Evolutionary conservation across 352 stramenopile species (phyloP), one percentile per base, ranked within the genome.

Genomic region (Phytophthora cactorum): DNA sequence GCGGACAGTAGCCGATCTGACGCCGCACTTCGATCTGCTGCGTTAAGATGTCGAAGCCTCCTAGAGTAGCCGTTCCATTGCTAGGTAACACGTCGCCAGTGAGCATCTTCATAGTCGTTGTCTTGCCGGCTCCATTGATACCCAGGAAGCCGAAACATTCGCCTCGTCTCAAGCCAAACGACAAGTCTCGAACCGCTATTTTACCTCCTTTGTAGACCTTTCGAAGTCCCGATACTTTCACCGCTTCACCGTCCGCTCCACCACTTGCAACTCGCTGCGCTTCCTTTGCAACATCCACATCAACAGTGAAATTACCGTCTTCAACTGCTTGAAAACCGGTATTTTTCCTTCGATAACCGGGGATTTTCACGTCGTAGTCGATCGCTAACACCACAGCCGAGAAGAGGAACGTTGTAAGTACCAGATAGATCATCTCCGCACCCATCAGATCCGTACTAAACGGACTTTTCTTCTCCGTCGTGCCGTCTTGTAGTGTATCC

Each of bases 81-180:
- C 54, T 88, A 1, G 82, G 80, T n/a, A 82, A 44, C 7, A 94
- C 78, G 50, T 98, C 86, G 12, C 90, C 90, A 4, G 87, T 97
- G 14, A 99, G 68, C 78, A 98, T 97, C 52, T 96, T 97, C 75
- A 98, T 95, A 14, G 94, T 97, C 14, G 95, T 98, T 1, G 92
- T 97, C 70, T 99, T 98, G 29, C 95, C 95, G 1, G 84, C 96
- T n/a, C 95, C 93, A 63, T 98, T 98, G 63, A 98, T 95, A 46
- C 95, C 95, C 3, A 98, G 76, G 60, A 97, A 93, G 0, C 95
- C 95, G 63, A 98, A 98, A 59, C 92, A 97, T 55, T 98, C 89
- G 22, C 94, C 92, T 5, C 77, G 68, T 29, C 75, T 71, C 29
- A 97, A 61, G 36, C 79, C 85, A 25, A 97, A 93, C 0, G 80